Base-by-base conservation (phyloP, 805 yeast genomes). In the Blastobotrys americana region DNA sequence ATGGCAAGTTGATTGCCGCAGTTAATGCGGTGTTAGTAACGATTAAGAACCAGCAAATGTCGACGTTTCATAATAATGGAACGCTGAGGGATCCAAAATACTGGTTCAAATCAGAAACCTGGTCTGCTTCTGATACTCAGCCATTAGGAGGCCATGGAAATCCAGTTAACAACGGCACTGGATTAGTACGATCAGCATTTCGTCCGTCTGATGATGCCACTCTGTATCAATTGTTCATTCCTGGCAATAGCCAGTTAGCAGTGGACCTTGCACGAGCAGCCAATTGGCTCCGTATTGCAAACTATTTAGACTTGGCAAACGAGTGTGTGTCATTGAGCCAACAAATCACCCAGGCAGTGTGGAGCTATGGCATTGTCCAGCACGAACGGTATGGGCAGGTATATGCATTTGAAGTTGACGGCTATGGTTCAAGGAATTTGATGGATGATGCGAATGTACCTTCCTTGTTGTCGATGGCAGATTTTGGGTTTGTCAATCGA, bases 381-480 rank as follows among this genome's bases (percentile, higher is more conserved):
- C 93, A 87, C 59, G 79, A 82, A 2, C 62, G 53, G 8, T 83
- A 69, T 61, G 96, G 96, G 1, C 69, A 73, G 48, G 95, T 87
- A 3, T 84, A 77, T 54, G 96, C 96, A 0, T 87, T 80, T 55
- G 96, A 87, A 60, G 80, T 87, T 16, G 96, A 88, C 60, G 96
- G 96, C 0, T 87, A 73, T 58, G 95, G 95, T 2, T 71, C 93
- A 21, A 51, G 72, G 0, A 66, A 76, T 19, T 70, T 80, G 50
- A 87, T 87, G 95, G 95, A 87, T 61, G 96, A 87, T 63, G 96
- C 96, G 18, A 88, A 88, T 57, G 70, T 87, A 15, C 96, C 96
- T 1, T 84, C 95, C 1, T 61, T 85, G 27, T 66, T 87, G 34
- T 76, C 95, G 1, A 68, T 88, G 25, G 95, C 96, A 0, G 89